A percentile compares a stretch with the other conserved stretches of the same genome.
phyloP scores from a whole-genome alignment of 177 flowering plant species.

The Vitis hybrid region DNA sequence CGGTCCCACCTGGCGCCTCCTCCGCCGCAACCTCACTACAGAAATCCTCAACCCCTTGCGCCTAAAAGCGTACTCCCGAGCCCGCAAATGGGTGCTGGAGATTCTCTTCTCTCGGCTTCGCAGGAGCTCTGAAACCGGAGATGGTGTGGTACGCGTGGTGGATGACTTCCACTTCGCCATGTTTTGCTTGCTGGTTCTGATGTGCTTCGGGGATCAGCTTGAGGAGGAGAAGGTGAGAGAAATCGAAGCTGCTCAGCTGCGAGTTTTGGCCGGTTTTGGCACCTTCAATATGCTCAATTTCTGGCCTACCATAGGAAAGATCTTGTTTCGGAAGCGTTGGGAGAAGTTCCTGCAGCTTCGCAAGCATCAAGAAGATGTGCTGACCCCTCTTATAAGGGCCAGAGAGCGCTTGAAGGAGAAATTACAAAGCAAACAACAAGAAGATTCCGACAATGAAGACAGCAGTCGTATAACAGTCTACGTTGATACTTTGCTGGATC shows the following conservation, averaged over 20 bases:
- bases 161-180: conserved; percentile 50
- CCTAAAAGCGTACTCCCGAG: conserved; percentile 33
- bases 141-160: not conserved
- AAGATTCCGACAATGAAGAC: no score
- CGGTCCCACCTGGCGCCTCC: conserved; percentile 50
- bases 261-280: conserved; percentile 16
- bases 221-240: conserved; percentile 30
- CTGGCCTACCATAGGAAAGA: conserved; percentile 43
- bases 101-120: conserved; percentile 15
- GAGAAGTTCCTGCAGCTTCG: conserved; percentile 23
- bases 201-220: conserved; percentile 68
- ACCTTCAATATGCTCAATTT: conserved; percentile 38
- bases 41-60: conserved; percentile 53
- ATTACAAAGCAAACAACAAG: no score
- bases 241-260: conserved; percentile 16
- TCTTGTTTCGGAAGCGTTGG: conserved; percentile 52
- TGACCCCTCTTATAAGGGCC: no score
- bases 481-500: conserved; percentile 13
- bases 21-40: conserved; percentile 57
- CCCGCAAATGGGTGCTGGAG: conserved; percentile 49
- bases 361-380: conserved; percentile 17
- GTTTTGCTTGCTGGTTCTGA: conserved; percentile 47
- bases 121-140: conserved; percentile 3
- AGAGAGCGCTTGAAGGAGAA: no score
- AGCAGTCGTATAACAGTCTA: no score